These are phyloP conservation scores for Chytriomyces sp. DNA, from an alignment of 192 early-diverging fungal species.

Conservation along the genomic window DNA sequence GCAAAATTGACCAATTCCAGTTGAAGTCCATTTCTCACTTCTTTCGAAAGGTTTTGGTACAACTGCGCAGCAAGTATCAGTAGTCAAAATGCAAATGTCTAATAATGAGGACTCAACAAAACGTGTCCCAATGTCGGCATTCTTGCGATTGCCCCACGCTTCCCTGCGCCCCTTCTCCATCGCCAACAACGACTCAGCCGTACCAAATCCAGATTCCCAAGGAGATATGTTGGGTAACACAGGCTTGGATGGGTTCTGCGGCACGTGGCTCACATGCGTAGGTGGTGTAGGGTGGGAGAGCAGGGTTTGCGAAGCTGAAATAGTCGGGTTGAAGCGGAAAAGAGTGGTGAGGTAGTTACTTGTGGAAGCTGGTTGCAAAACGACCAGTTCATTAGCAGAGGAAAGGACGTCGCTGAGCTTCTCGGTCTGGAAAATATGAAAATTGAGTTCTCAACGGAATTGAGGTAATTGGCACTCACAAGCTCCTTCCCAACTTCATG, in stretches of 20 bases:
- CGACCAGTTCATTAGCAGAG: neutral
- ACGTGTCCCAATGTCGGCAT: constrained; percentile 12
- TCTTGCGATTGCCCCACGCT: constrained; percentile 23
- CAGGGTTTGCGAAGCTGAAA: constrained; percentile 1
- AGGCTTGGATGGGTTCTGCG: neutral
- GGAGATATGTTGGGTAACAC: neutral
- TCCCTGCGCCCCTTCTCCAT: constrained; percentile 9
- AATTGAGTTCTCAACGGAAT: neutral
- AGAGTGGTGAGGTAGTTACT: constrained; percentile 9
- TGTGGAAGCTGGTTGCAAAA: neutral
- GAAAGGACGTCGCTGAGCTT: neutral
- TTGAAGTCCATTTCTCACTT: constrained; percentile 15
- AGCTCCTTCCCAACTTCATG: neutral
- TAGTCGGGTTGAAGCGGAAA: constrained; percentile 8
- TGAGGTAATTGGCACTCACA: neutral
- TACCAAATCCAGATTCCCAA: constrained; percentile 17
- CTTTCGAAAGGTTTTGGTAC: neutral
- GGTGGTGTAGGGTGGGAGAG: neutral
- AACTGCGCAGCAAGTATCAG: constrained; percentile 7
- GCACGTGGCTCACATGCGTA: constrained; percentile 11
- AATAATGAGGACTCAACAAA: neutral
- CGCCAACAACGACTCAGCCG: constrained; percentile 1
- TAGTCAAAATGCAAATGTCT: too few relatives aligned
- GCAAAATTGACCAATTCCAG: constrained; percentile 10
- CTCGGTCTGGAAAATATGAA: neutral